Evolutionary conservation across 805 yeast genomes (phyloP), one percentile per base, ranked within the genome.

Genomic region (Huiozyma naganishii): DNA sequence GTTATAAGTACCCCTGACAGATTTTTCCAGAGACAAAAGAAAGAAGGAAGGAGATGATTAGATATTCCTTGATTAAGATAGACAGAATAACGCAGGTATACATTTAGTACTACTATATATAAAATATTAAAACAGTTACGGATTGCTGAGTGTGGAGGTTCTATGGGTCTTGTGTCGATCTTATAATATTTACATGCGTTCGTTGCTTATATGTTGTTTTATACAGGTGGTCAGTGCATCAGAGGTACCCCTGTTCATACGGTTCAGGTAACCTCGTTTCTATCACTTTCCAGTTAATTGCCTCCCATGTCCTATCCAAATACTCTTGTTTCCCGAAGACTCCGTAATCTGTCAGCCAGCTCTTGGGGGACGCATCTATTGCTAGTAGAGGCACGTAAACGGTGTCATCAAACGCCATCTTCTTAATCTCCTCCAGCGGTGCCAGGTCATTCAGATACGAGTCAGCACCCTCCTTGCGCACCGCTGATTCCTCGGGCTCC

Each of bases 311-410:
- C 49, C 79, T 78, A 47, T 77, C 71, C 54, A 84, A 65, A 57
- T 82, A 84, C 40, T 68, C 66, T 36, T 70, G 69, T 61, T 79
- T 81, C 41, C 92, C 92, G 58, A 71, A 81, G 9, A 81, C 83
- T 43, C 94, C 94, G 54, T 82, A 84, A 62, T 84, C 92, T 47
- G 74, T 65, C 41, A 83, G 61, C 68, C 80, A 84, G 44, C 77
- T 75, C 51, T 80, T 76, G 51, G 85, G 83, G 37, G 85, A 77
- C 5, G 77, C 82, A 60, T 83, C 90, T 39, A 84, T 70, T 23
- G 85, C 80, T 44, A 84, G 65, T 36, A 84, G 61, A 5, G 94
- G 92, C 41, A 74, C 65, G 53, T 69, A 67, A 27, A 41, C 51
- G 2, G 52, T 49, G 35, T 54, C 53, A 10, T 52, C 48, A 30